Base-by-base conservation (phyloP, 129 eudicot species). In the Tagetes patula region DNA sequence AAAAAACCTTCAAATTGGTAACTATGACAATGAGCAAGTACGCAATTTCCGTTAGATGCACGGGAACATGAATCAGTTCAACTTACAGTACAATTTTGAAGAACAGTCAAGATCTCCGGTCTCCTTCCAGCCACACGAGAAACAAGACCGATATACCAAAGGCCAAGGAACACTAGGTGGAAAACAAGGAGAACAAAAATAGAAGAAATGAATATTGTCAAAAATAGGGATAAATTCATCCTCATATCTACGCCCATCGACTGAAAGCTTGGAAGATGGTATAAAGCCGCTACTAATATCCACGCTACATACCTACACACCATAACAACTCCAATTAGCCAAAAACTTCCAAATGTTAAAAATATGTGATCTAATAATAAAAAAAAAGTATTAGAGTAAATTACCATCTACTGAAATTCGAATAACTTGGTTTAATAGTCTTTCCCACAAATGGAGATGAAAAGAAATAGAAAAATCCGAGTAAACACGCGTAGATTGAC, bases 201-300 rank as follows among this genome's bases (percentile, higher is more conserved):
- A 65, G 99, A 94, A 5, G 97, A 90, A 45, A 94, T 32, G 60
- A 82, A 94, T 73, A 94, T 87, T 30, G 96, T 80, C 79, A 94
- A 72, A 67, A 94, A 94, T 76, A 94, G 79, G 8, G 99, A 94
- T 7, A 94, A 89, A 77, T 90, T 94, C 99, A 94, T 94, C 85
- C 97, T 86, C 86, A 94, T 79, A 80, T 90, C 99, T 42, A 94
- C 97, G 82, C 99, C 99, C 99, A 94, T 94, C 13, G 99, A 94
- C 74, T 82, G 96, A 76, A 94, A 90, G 82, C 97, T 94, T 2
- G 99, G 99, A 68, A 94, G 94, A 77, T 94, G 99, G 85, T 94
- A 94, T 46, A 94, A 58, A 54, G 99, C 96, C 14, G 99, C 99
- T 54, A 94, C 89, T 74, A 88, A 80, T 80, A 94, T 84, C 99